Evolutionary conservation across 2,329 filamentous ascomycete genomes (phyloP).

Genomic region (Aureobasidium uvarum): DNA sequence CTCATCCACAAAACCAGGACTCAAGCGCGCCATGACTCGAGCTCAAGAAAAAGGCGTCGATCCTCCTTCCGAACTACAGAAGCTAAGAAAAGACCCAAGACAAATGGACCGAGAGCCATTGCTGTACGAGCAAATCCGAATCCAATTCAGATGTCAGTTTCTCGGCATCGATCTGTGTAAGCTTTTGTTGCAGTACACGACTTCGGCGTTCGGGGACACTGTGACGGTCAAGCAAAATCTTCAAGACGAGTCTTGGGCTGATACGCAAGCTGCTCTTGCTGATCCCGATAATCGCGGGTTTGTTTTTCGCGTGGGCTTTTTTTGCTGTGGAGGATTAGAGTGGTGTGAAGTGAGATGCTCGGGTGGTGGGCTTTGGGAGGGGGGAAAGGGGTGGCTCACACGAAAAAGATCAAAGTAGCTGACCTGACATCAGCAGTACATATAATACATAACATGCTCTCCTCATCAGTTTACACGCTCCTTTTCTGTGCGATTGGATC

Average conservation of each 20-base stretch:
- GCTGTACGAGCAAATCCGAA: constrained; percentile 7
- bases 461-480: neutral
- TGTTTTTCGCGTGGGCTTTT: constrained; percentile 1
- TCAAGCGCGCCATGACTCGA: neutral
- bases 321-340: neutral
- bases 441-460: neutral
- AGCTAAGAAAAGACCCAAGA: neutral
- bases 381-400: neutral
- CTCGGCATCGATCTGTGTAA: neutral
- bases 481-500: neutral
- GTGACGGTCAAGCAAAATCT: constrained; percentile 4
- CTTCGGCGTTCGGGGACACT: neutral
- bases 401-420: neutral
- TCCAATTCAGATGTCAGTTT: neutral
- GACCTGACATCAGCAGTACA: neutral
- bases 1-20: neutral
- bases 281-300: neutral
- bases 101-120: neutral
- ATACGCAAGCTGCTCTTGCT: neutral
- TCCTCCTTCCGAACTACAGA: neutral
- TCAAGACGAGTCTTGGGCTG: neutral
- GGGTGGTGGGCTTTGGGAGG: neutral
- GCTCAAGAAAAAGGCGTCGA: neutral
- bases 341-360: neutral
- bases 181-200: neutral